Conservation (phyloP, 202 grass and related monocot species). For the Panicum hallii region DNA sequence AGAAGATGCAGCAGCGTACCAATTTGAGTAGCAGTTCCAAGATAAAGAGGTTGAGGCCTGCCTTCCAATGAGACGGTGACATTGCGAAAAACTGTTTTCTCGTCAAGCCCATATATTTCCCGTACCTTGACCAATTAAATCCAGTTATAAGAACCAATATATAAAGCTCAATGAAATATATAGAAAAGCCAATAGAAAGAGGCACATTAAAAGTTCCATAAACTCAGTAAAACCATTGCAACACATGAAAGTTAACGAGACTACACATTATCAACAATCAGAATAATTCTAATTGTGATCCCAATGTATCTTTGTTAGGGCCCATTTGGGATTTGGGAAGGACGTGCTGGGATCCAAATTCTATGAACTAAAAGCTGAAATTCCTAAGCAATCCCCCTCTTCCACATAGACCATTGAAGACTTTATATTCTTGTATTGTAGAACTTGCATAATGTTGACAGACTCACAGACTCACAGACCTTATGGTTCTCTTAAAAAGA, state of each 20-base stretch:
- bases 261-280: background rate
- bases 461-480: too few relatives aligned
- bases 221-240: conserved; percentile 14
- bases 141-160: conserved; percentile 40
- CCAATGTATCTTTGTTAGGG: background rate
- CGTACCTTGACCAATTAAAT: conserved; percentile 68
- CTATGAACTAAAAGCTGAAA: background rate
- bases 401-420: background rate
- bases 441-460: background rate
- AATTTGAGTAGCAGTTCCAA: conserved; percentile 97
- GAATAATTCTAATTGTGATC: background rate
- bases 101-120: conserved; percentile 88
- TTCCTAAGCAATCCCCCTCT: background rate
- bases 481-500: background rate
- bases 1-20: conserved; percentile 43
- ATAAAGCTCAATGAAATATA: conserved; percentile 32
- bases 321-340: background rate
- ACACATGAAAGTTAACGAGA: conserved; percentile 10
- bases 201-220: background rate
- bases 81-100: conserved; percentile 78
- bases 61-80: conserved; percentile 76
- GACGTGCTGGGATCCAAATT: background rate
- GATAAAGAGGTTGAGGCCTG: conserved; percentile 88
- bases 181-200: conserved; percentile 4
- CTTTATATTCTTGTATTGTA: background rate